Evolutionary conservation across 257 asterid genomes (phyloP).

Genomic region (Paraleonurus japonicus): DNA sequence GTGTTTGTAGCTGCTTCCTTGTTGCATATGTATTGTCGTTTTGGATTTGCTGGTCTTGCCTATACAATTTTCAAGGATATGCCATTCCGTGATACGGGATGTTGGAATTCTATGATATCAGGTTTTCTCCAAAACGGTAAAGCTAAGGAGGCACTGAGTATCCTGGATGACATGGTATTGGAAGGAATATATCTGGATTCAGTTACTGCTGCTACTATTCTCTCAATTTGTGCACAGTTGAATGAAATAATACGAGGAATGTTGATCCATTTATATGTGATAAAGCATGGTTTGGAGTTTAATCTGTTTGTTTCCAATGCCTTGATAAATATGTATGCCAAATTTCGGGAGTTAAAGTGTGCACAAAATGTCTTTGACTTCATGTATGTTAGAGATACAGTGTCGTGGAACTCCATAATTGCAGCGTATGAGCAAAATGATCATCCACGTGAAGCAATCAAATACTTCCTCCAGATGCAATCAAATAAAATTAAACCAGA

Average conservation of each 20-base stretch:
- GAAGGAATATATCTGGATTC: slow-evolving; percentile 64
- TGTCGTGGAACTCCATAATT: slow-evolving; percentile 80
- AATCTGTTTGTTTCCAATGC: slow-evolving; percentile 73
- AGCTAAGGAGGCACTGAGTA: slow-evolving; percentile 45
- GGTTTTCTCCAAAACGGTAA: slow-evolving; percentile 74
- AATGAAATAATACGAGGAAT: slow-evolving; percentile 48
- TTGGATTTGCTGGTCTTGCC: slow-evolving; percentile 47
- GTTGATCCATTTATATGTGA: slow-evolving; percentile 55
- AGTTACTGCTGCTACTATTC: slow-evolving; percentile 61
- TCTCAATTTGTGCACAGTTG: slow-evolving; percentile 66
- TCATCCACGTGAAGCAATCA: slow-evolving; percentile 42
- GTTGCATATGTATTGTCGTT: slow-evolving; percentile 81
- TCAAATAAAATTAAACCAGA: slow-evolving; percentile 47
- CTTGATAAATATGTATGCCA: slow-evolving; percentile 78
- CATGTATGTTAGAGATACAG: slow-evolving; percentile 53
- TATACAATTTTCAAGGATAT: slow-evolving; percentile 53
- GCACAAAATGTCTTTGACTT: slow-evolving; percentile 54
- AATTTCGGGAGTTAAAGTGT: slow-evolving; percentile 50
- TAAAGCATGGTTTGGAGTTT: slow-evolving; percentile 65
- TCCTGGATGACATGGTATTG: slow-evolving; percentile 60
- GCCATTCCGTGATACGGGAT: slow-evolving; percentile 83
- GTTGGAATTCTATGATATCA: slow-evolving; percentile 89
- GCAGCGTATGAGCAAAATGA: slow-evolving; percentile 78
- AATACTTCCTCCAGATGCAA: slow-evolving; percentile 55
- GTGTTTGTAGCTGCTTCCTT: slow-evolving; percentile 77